Percentiles rank a stretch among this genome's conserved stretches.
phyloP scores from a whole-genome alignment of 2,329 filamentous ascomycete genomes.

The Fusarium transvaalense region DNA sequence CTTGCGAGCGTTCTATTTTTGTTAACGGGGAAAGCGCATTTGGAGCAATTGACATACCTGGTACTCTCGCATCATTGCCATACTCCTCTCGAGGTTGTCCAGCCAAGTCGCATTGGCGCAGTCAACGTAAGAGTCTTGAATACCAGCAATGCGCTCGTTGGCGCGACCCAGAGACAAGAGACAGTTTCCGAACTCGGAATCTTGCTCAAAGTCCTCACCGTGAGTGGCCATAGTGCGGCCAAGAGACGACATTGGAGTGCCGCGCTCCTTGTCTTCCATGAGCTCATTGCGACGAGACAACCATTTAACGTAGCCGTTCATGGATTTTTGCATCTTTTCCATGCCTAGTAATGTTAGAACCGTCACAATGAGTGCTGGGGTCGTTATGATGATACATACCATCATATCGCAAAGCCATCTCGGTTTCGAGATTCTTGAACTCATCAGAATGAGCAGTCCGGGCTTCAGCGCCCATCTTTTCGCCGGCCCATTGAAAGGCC shows the following conservation, averaged over 20 bases:
- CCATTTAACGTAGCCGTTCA: constrained; percentile 88
- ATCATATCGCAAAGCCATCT: constrained; percentile 90
- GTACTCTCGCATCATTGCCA: constrained; percentile 98
- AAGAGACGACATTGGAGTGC: constrained; percentile 80
- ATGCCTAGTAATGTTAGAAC: constrained; percentile 70
- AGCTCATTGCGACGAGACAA: constrained; percentile 85
- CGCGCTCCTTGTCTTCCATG: constrained; percentile 87
- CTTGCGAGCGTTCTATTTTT: constrained; percentile 78
- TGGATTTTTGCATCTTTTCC: constrained; percentile 88
- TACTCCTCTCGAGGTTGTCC: constrained; percentile 88
- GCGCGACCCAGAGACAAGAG: constrained; percentile 83
- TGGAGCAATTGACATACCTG: constrained; percentile 69
- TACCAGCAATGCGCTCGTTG: constrained; percentile 86
- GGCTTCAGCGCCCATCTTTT: constrained; percentile 93
- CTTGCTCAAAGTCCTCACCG: constrained; percentile 90
- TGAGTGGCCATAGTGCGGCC: constrained; percentile 89
- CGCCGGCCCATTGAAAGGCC: constrained; percentile 97
- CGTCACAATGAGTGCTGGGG: background rate
- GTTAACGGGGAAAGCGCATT: constrained; percentile 15
- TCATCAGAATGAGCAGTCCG: constrained; percentile 90
- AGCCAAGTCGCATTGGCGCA: constrained; percentile 87
- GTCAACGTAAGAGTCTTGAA: constrained; percentile 85
- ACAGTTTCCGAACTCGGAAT: constrained; percentile 92
- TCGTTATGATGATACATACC: constrained; percentile 65
- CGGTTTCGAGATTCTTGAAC: constrained; percentile 88